phyloP scores from a whole-genome alignment of 2,329 filamentous ascomycete genomes.

The Stagonosporopsis rhizophila region DNA sequence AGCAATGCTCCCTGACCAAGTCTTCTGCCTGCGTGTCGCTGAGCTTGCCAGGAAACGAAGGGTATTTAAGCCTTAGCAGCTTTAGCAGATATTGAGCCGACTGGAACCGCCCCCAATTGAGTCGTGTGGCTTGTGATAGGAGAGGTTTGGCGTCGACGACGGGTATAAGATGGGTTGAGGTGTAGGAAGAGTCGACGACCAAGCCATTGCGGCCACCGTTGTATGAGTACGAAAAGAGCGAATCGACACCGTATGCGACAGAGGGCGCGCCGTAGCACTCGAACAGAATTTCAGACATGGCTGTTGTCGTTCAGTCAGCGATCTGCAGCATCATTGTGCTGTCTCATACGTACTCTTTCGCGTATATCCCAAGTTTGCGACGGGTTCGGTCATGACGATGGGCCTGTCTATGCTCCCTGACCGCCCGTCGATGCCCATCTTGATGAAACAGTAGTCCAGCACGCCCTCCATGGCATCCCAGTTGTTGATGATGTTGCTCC shows the following conservation, averaged over 20 bases:
- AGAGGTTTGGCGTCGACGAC: conserved; percentile 87
- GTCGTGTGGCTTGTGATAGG: conserved; percentile 80
- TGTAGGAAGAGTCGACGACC: conserved; percentile 90
- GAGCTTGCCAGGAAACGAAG: conserved; percentile 84
- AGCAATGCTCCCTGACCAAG: conserved; percentile 87
- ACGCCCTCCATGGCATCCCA: conserved; percentile 98
- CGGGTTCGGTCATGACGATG: conserved; percentile 92
- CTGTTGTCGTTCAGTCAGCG: conserved; percentile 56
- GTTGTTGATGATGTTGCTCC: conserved; percentile 90
- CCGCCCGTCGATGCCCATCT: conserved; percentile 81
- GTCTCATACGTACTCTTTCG: conserved; percentile 72
- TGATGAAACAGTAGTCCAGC: conserved; percentile 92
- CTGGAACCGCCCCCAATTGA: conserved; percentile 96
- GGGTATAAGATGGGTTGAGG: conserved; percentile 92
- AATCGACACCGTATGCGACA: conserved; percentile 93
- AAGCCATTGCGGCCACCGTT: conserved; percentile 88
- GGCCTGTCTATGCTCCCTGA: conserved; percentile 81
- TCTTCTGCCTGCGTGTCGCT: conserved; percentile 86
- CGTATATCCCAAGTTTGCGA: conserved; percentile 89
- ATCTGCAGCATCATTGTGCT: neutral
- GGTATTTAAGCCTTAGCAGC: conserved; percentile 89
- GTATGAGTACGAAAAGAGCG: conserved; percentile 92
- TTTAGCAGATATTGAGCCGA: conserved; percentile 90
- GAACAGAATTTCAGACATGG: conserved; percentile 97
- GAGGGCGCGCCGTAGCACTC: conserved; percentile 93